phyloP scores from a whole-genome alignment of 2,329 filamentous ascomycete species.

The Aspergillus latus region DNA sequence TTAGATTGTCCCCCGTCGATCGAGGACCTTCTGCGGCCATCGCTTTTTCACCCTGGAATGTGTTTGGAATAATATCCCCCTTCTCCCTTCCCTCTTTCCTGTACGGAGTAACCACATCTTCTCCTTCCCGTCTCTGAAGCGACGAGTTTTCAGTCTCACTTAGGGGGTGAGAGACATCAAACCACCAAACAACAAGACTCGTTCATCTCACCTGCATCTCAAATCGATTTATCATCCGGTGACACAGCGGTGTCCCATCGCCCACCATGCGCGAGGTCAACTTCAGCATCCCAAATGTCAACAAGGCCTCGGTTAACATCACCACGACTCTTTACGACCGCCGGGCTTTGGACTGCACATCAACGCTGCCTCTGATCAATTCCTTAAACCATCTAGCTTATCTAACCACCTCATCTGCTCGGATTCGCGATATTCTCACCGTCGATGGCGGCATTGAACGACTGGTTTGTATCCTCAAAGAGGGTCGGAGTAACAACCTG shows the following conservation, averaged over 20 bases:
- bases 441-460: slow-evolving; percentile 98
- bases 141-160: slow-evolving; percentile 18
- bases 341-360: slow-evolving; percentile 95
- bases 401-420: slow-evolving; percentile 93
- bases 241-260: slow-evolving; percentile 15
- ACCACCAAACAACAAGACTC: background rate
- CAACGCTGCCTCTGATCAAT: slow-evolving; percentile 95
- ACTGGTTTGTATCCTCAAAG: slow-evolving; percentile 95
- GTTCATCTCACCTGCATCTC: slow-evolving; percentile 6
- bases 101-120: slow-evolving; percentile 12
- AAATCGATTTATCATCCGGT: slow-evolving; percentile 10
- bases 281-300: slow-evolving; percentile 98
- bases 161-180: slow-evolving; percentile 17
- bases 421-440: slow-evolving; percentile 95
- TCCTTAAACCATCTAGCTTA: slow-evolving; percentile 98
- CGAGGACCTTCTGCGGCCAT: slow-evolving; percentile 11
- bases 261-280: slow-evolving; percentile 97
- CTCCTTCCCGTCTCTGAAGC: slow-evolving; percentile 12
- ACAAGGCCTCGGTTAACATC: slow-evolving; percentile 98
- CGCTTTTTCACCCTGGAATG: background rate
- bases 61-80: background rate
- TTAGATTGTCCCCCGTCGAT: slow-evolving; percentile 5
- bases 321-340: slow-evolving; percentile 98
- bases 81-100: background rate
- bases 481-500: slow-evolving; percentile 94